These are phyloP conservation scores for Spinacia oleracea DNA, from an alignment of 179 eudicot species.

Conservation along the genomic window DNA sequence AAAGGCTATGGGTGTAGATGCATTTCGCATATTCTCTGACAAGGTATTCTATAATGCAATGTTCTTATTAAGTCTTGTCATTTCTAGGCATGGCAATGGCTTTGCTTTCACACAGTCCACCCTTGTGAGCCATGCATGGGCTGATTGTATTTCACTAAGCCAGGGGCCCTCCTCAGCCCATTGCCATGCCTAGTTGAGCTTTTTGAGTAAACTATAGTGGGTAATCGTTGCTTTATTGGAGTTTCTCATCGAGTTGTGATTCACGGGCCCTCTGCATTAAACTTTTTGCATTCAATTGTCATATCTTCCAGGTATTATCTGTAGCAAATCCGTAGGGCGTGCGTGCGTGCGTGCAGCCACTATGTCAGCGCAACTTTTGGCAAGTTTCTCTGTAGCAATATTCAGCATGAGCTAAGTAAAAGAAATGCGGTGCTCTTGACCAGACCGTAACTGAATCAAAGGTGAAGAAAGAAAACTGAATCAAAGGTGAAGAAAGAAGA, in stretches of 20 bases:
- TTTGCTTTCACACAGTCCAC: neutral
- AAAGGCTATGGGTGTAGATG: constrained; percentile 63
- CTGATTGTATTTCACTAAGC: neutral
- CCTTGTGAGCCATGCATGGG: neutral
- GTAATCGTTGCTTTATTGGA: neutral
- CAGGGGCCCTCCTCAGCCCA: neutral
- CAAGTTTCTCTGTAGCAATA: neutral
- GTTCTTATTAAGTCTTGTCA: neutral
- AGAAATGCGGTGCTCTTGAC: neutral
- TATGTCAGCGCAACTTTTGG: neutral
- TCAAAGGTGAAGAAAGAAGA: neutral
- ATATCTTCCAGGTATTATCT: constrained; percentile 29
- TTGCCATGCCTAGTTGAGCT: neutral
- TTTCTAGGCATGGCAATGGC: neutral
- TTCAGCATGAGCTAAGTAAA: neutral
- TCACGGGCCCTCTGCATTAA: neutral
- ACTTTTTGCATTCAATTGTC: neutral
- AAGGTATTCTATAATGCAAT: constrained; percentile 43
- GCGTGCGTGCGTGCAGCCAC: neutral
- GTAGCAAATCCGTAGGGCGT: constrained; percentile 25
- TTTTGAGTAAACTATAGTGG: neutral
- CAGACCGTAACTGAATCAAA: neutral
- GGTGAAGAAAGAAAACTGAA: neutral
- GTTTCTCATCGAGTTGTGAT: too few relatives aligned
- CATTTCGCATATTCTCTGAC: constrained; percentile 58